Evolutionary conservation across 805 yeast species (phyloP).

Genomic region (Schizosaccharomyces cryophilus): DNA sequence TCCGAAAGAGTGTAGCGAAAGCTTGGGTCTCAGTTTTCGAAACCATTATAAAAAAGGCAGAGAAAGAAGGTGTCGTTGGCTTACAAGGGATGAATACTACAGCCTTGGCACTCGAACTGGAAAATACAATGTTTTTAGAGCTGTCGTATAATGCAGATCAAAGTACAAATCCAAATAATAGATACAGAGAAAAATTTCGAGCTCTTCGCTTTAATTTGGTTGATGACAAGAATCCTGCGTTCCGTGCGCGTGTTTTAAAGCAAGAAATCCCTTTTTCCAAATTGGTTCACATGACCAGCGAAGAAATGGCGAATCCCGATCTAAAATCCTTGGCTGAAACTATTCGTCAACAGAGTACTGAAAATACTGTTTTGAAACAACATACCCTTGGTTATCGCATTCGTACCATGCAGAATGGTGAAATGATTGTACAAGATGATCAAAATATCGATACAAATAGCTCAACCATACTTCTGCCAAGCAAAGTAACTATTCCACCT

Average conservation of each 20-base stretch:
- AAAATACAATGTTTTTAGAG: not conserved
- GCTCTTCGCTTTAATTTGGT: constrained; percentile 35
- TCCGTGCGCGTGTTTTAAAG: constrained; percentile 32
- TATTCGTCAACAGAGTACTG: constrained; percentile 42
- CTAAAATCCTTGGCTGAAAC: constrained; percentile 43
- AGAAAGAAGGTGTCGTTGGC: not conserved
- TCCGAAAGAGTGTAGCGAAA: not conserved
- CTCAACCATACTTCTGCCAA: too few relatives aligned
- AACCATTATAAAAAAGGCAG: not conserved
- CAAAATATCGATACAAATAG: not conserved
- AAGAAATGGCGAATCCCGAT: constrained; percentile 59
- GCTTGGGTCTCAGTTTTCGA: not conserved
- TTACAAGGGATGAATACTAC: not conserved
- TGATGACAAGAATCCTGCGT: constrained; percentile 29
- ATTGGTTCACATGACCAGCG: constrained; percentile 39
- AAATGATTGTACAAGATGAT: not conserved
- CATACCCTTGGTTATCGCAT: not conserved
- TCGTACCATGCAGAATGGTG: not conserved
- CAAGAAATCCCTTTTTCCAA: constrained; percentile 29
- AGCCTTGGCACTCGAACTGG: not conserved
- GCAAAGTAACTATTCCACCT: too few relatives aligned
- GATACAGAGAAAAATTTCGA: constrained; percentile 44
- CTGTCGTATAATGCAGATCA: not conserved
- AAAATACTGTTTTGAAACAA: constrained; percentile 30
- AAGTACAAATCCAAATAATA: not conserved